Base-by-base conservation (phyloP, 179 eudicot genomes). In the Kewa caespitosa region DNA sequence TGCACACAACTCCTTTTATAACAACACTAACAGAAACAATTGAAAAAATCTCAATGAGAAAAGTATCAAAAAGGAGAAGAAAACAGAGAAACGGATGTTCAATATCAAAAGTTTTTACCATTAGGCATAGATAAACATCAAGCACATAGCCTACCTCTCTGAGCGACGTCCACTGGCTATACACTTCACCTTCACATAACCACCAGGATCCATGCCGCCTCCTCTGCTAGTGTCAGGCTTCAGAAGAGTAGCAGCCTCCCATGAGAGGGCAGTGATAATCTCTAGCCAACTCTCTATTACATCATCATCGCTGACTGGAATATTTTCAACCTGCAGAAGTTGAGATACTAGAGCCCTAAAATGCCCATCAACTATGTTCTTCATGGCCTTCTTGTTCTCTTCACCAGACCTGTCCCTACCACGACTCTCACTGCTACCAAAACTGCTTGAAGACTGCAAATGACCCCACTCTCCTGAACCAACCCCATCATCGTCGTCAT, bases 181-280 rank as follows among this genome's bases (percentile, higher is more conserved):
- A 83, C 99, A 96, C 84, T 96, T 96, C 63, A 96, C 91, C 85
- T 96, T 96, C 72, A 96, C 99, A 84, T 96, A 96, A 36, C 98
- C 97, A 75, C 94, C 98, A 69, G 98, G 99, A 85, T 96, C 99
- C 99, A 96, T 96, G 78, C 97, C 98, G 68, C 96, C 99, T 73
- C 98, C 87, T 86, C 84, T 86, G 89, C 99, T 96, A 38, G 83
- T 93, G 74, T 96, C 99, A 36, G 98, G 99, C 86, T 96, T 96
- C 65, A 96, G 77, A 66, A 93, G 80, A 30, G 97, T 85, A 62
- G 99, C 99, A 75, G 96, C 99, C 84, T 93, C 99, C 98, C 97
- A 96, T 2, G 99, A 93, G 80, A 96, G 86, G 68, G 92, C 83
- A 20, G 93, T 93, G 65, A 96, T 86, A 82, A 96, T 96, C 80